Conservation (phyloP, 2,329 filamentous ascomycete genomes). For the Curvularia eragrostidis region DNA sequence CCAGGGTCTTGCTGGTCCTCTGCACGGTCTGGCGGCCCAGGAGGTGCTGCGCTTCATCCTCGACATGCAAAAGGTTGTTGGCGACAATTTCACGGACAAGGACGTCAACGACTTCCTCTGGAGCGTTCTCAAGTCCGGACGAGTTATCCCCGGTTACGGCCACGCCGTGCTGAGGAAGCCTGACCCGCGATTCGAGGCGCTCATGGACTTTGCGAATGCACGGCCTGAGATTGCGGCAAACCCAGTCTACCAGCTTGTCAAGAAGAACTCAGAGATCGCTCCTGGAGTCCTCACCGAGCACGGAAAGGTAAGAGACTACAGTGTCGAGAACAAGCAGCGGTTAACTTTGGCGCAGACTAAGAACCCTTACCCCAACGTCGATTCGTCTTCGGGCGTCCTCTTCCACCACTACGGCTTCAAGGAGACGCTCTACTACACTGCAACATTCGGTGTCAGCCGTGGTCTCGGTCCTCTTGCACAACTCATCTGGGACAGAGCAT, state of each 20-base stretch:
- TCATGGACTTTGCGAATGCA: constrained; percentile 92
- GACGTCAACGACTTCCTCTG: constrained; percentile 91
- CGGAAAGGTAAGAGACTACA: constrained; percentile 68
- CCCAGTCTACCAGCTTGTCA: constrained; percentile 91
- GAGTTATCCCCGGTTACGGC: constrained; percentile 93
- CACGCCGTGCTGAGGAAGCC: constrained; percentile 97
- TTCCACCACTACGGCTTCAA: constrained; percentile 99
- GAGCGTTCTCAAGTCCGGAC: constrained; percentile 89
- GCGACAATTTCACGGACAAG: constrained; percentile 75
- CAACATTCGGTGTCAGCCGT: constrained; percentile 72
- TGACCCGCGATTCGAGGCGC: constrained; percentile 92
- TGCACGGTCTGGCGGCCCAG: constrained; percentile 92
- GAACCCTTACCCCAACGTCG: constrained; percentile 97
- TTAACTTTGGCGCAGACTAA: constrained; percentile 67
- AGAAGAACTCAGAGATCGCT: constrained; percentile 90
- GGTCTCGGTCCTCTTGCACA: constrained; percentile 88
- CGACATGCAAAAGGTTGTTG: constrained; percentile 91
- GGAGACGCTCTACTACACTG: constrained; percentile 93
- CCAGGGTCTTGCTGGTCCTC: constrained; percentile 91
- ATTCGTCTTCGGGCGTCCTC: constrained; percentile 88
- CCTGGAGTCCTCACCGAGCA: constrained; percentile 91
- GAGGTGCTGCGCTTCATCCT: constrained; percentile 97
- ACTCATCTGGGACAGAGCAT: constrained; percentile 91
- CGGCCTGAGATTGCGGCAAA: constrained; percentile 85
- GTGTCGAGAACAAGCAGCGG: not conserved